phyloP scores from a whole-genome alignment of 73 alveolate species.

The Paramecium tetraurelia region DNA sequence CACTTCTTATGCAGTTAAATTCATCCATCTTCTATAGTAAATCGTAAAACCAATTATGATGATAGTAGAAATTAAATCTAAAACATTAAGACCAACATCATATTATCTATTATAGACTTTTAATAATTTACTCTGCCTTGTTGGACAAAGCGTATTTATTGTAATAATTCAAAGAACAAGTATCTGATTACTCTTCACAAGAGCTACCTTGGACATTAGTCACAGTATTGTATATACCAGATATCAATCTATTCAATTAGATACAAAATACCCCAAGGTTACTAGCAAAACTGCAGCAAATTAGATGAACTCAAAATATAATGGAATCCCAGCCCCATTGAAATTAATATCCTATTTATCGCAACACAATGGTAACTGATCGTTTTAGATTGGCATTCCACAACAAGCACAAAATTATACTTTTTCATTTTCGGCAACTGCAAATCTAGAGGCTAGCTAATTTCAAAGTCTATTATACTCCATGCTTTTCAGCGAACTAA shows the following conservation, averaged over 20 bases:
- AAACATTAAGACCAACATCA: background rate
- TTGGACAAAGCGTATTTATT: constrained; percentile 1
- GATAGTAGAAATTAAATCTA: background rate
- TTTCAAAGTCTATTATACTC: background rate
- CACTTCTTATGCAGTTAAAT: background rate
- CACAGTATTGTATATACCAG: background rate
- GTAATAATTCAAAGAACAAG: background rate
- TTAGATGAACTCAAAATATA: background rate
- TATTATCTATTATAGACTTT: background rate
- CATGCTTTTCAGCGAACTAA: background rate
- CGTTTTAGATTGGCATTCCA: background rate
- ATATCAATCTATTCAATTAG: background rate
- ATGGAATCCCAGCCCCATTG: constrained; percentile 34
- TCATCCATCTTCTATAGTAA: constrained; percentile 8
- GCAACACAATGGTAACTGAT: background rate
- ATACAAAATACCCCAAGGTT: background rate
- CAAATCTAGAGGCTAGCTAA: background rate
- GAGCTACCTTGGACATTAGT: background rate
- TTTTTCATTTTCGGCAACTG: background rate
- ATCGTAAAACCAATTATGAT: constrained; percentile 2
- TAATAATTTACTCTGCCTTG: background rate
- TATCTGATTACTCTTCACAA: background rate
- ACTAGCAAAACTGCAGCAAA: background rate
- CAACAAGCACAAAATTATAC: background rate
- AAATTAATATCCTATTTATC: background rate